Evolutionary conservation across 768 basidiomycete species (phyloP).

Genomic region (Nidularia sp.): DNA sequence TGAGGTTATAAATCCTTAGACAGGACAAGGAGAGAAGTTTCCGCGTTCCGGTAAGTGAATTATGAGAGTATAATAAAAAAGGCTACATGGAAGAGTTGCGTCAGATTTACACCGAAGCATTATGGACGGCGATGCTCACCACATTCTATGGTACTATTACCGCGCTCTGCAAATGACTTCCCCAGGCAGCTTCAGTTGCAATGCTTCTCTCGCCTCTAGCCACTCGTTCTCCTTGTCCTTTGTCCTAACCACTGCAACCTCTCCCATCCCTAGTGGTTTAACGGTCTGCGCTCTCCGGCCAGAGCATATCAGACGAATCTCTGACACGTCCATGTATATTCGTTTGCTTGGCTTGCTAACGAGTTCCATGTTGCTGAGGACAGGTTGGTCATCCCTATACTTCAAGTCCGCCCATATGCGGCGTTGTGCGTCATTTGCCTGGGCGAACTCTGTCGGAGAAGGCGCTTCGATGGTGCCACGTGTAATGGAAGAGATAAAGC

Average conservation of each 20-base stretch:
- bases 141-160: slow-evolving; percentile 12
- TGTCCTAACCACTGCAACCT: slow-evolving; percentile 84
- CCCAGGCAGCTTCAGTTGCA: slow-evolving; percentile 71
- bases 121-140: too few relatives aligned
- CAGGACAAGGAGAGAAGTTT: too few relatives aligned
- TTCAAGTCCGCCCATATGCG: slow-evolving; percentile 95
- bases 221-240: slow-evolving; percentile 71
- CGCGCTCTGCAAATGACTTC: slow-evolving; percentile 85
- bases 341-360: slow-evolving; percentile 82
- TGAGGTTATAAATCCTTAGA: too few relatives aligned
- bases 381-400: slow-evolving; percentile 86
- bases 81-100: too few relatives aligned
- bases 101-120: too few relatives aligned
- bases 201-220: slow-evolving; percentile 91
- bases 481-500: slow-evolving; percentile 80
- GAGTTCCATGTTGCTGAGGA: slow-evolving; percentile 74
- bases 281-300: slow-evolving; percentile 80
- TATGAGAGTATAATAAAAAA: too few relatives aligned
- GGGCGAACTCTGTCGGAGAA: slow-evolving; percentile 58
- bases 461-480: slow-evolving; percentile 70
- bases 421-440: slow-evolving; percentile 56
- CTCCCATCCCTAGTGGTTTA: slow-evolving; percentile 85
- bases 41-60: too few relatives aligned
- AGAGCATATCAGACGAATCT: slow-evolving; percentile 75
- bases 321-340: slow-evolving; percentile 68